These are phyloP conservation scores for Pseudonitzschia pungens DNA, from an alignment of 108 stramenopile genomes.

Conservation along the genomic window DNA sequence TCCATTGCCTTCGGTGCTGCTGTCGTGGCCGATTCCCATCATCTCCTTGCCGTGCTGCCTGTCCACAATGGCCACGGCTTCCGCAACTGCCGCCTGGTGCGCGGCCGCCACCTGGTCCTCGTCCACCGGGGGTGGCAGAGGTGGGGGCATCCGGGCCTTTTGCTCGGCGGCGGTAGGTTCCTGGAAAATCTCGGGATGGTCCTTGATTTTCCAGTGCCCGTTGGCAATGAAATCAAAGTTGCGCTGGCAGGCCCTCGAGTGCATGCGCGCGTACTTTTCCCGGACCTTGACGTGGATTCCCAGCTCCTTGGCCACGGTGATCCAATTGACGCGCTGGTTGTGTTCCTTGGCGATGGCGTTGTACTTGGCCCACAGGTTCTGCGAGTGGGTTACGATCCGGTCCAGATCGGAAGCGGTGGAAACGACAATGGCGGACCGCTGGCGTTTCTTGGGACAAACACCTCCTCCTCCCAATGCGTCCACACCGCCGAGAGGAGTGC, in stretches of 20 bases:
- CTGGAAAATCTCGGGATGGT: slow-evolving; percentile 68
- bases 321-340: slow-evolving; percentile 85
- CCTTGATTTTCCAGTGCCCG: slow-evolving; percentile 65
- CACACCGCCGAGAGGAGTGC: neutral
- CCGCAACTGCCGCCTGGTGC: slow-evolving; percentile 29
- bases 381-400: slow-evolving; percentile 76
- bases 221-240: slow-evolving; percentile 67
- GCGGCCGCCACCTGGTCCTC: neutral
- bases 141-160: slow-evolving; percentile 56
- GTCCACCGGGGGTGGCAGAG: slow-evolving; percentile 13
- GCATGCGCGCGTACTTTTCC: slow-evolving; percentile 86
- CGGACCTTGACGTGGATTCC: slow-evolving; percentile 87
- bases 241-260: slow-evolving; percentile 66
- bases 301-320: slow-evolving; percentile 74
- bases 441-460: slow-evolving; percentile 29
- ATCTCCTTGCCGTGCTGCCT: neutral
- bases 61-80: slow-evolving; percentile 34
- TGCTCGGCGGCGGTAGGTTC: slow-evolving; percentile 60
- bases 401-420: slow-evolving; percentile 72
- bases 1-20: neutral
- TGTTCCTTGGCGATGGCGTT: slow-evolving; percentile 86
- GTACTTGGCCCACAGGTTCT: slow-evolving; percentile 84
- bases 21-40: neutral
- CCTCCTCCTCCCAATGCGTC: neutral
- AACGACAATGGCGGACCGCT: slow-evolving; percentile 71